Evolutionary conservation across 2,329 filamentous ascomycete species (phyloP).

Genomic region (Orbilia brochopaga): DNA sequence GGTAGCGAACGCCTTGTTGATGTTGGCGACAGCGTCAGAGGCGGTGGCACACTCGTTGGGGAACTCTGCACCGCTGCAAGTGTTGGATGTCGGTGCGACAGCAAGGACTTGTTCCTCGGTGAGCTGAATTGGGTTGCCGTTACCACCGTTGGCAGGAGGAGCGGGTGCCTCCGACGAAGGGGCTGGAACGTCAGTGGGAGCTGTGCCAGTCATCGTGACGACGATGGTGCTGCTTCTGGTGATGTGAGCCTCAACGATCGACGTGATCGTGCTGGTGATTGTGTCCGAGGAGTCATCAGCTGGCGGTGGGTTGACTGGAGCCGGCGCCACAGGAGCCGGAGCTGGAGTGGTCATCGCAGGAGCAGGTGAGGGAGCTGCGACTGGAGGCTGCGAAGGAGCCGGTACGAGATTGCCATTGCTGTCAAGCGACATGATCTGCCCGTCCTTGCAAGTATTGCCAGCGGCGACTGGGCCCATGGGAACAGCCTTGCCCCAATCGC

Average conservation of each 20-base stretch:
- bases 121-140: not conserved
- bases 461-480: slow-evolving; percentile 43
- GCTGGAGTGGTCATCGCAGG: slow-evolving; percentile 6
- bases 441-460: slow-evolving; percentile 31
- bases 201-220: not conserved
- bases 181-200: not conserved
- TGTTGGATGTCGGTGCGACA: slow-evolving; percentile 66
- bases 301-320: not conserved
- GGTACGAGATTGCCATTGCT: not conserved
- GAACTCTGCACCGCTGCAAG: slow-evolving; percentile 62
- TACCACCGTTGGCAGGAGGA: not conserved
- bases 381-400: not conserved
- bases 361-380: slow-evolving; percentile 4
- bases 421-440: slow-evolving; percentile 21
- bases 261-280: slow-evolving; percentile 11
- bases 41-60: slow-evolving; percentile 70
- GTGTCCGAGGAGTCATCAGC: not conserved
- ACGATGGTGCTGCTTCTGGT: not conserved
- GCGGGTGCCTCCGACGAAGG: not conserved
- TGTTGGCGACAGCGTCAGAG: slow-evolving; percentile 65
- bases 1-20: slow-evolving; percentile 65
- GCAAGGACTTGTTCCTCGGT: slow-evolving; percentile 60
- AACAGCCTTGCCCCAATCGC: slow-evolving; percentile 31
- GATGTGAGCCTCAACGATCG: not conserved
- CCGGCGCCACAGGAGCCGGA: not conserved